Percentiles rank a stretch among this genome's conserved stretches.
These are phyloP conservation scores for Plectranthus barbatus DNA, from an alignment of 257 asterid genomes.

Conservation along the genomic window DNA sequence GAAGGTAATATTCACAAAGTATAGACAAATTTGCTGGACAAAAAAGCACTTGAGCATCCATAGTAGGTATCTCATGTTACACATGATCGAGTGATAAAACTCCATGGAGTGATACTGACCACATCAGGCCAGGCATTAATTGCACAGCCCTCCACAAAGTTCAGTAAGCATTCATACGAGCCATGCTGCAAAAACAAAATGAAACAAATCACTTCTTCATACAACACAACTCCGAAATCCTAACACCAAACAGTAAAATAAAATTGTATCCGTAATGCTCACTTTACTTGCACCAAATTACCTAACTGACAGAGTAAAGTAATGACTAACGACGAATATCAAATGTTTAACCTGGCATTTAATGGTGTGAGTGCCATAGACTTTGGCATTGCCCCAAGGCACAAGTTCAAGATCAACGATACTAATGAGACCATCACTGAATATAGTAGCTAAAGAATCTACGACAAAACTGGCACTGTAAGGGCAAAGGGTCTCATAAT, in stretches of 20 bases:
- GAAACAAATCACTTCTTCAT: neutral
- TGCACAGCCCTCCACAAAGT: constrained; percentile 88
- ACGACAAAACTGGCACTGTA: constrained; percentile 31
- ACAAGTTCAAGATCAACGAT: constrained; percentile 34
- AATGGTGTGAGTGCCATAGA: constrained; percentile 14
- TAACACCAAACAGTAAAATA: neutral
- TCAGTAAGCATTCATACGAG: constrained; percentile 57
- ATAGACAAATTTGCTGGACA: neutral
- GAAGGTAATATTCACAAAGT: neutral
- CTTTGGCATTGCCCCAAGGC: constrained; percentile 48
- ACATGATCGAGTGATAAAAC: neutral
- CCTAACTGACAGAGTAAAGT: neutral
- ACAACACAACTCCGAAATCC: constrained; percentile 2
- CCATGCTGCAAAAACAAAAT: constrained; percentile 64
- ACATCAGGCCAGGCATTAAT: constrained; percentile 83
- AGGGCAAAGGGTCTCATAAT: constrained; percentile 34
- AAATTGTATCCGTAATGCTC: neutral
- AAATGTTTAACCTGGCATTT: constrained; percentile 29
- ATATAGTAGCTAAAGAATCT: constrained; percentile 22
- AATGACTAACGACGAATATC: neutral
- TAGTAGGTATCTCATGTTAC: neutral
- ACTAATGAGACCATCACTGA: constrained; percentile 28
- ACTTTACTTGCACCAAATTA: neutral
- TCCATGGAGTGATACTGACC: constrained; percentile 40
- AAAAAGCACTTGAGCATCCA: neutral